These are phyloP conservation scores for Durotheca rogersii DNA, from an alignment of 495 filamentous ascomycete species.

Conservation along the genomic window DNA sequence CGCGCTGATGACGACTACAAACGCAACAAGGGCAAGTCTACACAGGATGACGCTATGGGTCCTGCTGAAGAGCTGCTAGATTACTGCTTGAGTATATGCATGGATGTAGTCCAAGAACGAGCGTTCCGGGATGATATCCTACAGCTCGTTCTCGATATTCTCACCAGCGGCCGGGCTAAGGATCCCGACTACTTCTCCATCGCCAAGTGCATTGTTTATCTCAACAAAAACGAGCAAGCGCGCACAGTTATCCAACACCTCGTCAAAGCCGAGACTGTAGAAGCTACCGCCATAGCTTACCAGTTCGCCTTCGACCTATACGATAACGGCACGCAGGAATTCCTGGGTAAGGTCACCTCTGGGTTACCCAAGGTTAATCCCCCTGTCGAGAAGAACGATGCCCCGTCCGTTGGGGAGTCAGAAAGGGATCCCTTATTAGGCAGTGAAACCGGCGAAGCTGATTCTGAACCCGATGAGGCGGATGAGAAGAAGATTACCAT, in stretches of 20 bases:
- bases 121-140: constrained; percentile 77
- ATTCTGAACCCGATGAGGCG: constrained; percentile 38
- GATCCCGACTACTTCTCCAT: constrained; percentile 98
- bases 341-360: constrained; percentile 84
- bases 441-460: constrained; percentile 34
- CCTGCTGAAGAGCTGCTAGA: constrained; percentile 92
- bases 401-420: constrained; percentile 51
- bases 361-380: constrained; percentile 66
- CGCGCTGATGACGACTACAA: constrained; percentile 78
- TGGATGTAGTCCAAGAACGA: constrained; percentile 96
- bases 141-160: constrained; percentile 79
- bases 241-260: constrained; percentile 82
- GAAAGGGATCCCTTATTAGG: constrained; percentile 49
- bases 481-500: constrained; percentile 56
- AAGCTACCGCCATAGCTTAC: constrained; percentile 82
- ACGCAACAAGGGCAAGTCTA: constrained; percentile 55
- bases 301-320: constrained; percentile 98
- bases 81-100: constrained; percentile 92
- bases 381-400: constrained; percentile 49
- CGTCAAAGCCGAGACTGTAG: constrained; percentile 72
- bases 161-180: constrained; percentile 53
- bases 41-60: constrained; percentile 50
- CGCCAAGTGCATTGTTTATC: constrained; percentile 95
- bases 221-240: constrained; percentile 89
- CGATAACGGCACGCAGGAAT: constrained; percentile 97